These are phyloP conservation scores for Phialophora chinensis DNA, from an alignment of 2,329 filamentous ascomycete genomes.

Conservation along the genomic window DNA sequence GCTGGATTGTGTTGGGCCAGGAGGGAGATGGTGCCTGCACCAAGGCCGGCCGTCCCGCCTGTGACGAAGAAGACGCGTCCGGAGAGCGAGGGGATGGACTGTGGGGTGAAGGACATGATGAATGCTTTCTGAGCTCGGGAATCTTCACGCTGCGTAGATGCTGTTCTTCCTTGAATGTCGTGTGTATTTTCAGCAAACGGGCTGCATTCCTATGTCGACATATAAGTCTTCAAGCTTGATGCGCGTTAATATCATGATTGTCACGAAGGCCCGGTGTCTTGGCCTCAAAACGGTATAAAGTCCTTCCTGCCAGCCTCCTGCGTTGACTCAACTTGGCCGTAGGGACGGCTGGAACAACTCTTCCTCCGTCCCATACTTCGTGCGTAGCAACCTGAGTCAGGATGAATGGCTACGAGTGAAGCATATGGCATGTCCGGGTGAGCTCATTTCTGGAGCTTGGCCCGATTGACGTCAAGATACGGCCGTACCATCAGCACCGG, in stretches of 20 bases:
- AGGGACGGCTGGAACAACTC: background rate
- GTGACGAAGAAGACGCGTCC: slow-evolving; percentile 55
- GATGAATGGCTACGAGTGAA: background rate
- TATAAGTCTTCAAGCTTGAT: background rate
- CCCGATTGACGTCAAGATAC: background rate
- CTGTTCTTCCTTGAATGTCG: too few species aligned
- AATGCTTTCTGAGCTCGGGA: too few species aligned
- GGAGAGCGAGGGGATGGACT: slow-evolving; percentile 47
- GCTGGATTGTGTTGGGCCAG: slow-evolving; percentile 53
- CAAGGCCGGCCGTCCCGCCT: slow-evolving; percentile 55
- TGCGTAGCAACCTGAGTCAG: background rate
- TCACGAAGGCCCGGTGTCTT: background rate
- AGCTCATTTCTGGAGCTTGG: background rate
- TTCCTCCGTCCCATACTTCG: background rate
- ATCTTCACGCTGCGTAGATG: too few species aligned
- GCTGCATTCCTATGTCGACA: background rate
- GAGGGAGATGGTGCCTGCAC: slow-evolving; percentile 53
- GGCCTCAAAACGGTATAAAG: background rate
- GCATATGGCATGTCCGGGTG: background rate
- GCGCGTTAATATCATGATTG: background rate
- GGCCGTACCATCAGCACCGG: background rate
- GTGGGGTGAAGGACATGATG: slow-evolving; percentile 28
- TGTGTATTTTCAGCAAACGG: background rate
- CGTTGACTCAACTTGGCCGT: background rate
- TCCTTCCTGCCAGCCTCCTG: background rate